These are phyloP conservation scores for Aspergillus incahuasiensis DNA, from an alignment of 495 filamentous ascomycete species.

Conservation along the genomic window DNA sequence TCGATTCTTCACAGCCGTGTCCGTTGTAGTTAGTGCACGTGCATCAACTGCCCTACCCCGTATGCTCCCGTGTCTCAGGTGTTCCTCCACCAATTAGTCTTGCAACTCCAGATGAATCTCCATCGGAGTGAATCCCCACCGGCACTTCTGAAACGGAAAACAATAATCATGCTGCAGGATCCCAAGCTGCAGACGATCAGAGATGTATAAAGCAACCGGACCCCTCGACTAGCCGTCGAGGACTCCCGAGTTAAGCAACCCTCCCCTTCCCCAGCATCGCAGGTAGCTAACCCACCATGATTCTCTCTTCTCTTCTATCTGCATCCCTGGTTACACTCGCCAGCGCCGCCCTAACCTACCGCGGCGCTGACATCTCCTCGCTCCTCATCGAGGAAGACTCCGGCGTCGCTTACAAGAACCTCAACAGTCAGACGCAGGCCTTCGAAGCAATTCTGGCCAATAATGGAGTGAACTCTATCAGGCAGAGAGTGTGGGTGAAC, in stretches of 20 bases:
- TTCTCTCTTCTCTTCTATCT: slow-evolving; percentile 16
- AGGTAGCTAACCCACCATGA: slow-evolving; percentile 13
- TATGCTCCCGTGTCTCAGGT: not conserved
- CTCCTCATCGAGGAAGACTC: slow-evolving; percentile 58
- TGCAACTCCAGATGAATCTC: not conserved
- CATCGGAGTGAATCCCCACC: not conserved
- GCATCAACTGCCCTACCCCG: not conserved
- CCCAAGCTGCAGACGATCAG: not conserved
- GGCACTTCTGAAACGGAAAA: not conserved
- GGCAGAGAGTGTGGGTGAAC: slow-evolving; percentile 71
- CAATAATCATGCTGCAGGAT: not conserved
- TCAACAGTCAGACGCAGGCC: slow-evolving; percentile 45
- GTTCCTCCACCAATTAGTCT: slow-evolving; percentile 21
- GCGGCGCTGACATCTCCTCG: slow-evolving; percentile 72
- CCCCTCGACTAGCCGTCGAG: not conserved
- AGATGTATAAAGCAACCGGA: not conserved
- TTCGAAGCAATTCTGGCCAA: slow-evolving; percentile 60
- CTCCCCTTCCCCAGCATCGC: not conserved
- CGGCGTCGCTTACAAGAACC: slow-evolving; percentile 56
- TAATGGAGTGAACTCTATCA: slow-evolving; percentile 65
- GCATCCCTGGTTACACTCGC: slow-evolving; percentile 22
- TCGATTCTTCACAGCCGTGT: not conserved
- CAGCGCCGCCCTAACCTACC: slow-evolving; percentile 52
- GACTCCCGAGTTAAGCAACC: not conserved
- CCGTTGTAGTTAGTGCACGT: not conserved